phyloP scores from a whole-genome alignment of 2,329 filamentous ascomycete genomes.

The Neodidymelliopsis sp. region DNA sequence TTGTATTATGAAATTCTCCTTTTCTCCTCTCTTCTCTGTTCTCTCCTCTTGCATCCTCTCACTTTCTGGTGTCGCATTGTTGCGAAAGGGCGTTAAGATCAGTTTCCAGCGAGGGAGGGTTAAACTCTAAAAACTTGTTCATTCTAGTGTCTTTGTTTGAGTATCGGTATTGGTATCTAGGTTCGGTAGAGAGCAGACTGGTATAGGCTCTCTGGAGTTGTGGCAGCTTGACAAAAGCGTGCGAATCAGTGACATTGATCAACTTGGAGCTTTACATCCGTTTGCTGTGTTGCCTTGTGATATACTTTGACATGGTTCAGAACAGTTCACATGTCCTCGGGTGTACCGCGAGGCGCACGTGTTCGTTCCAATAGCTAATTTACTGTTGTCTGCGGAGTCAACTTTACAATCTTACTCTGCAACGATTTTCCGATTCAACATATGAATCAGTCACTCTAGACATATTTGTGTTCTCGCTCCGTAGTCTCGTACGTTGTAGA shows the following conservation, averaged over 20 bases:
- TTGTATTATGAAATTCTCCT: constrained; percentile 46
- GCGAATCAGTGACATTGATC: constrained; percentile 8
- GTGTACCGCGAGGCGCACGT: too few species aligned
- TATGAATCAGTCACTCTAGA: too few species aligned
- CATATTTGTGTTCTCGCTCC: background rate
- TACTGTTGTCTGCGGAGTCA: too few species aligned
- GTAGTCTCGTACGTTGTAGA: too few species aligned
- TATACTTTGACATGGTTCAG: too few species aligned
- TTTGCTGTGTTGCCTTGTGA: background rate
- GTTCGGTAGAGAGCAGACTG: background rate
- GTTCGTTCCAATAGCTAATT: too few species aligned
- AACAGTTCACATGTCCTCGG: too few species aligned
- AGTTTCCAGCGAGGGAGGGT: constrained; percentile 31
- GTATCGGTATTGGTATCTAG: constrained; percentile 13
- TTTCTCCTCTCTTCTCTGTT: constrained; percentile 25
- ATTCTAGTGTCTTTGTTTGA: constrained; percentile 13
- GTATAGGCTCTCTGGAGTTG: constrained; percentile 12
- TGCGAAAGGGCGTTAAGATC: constrained; percentile 35
- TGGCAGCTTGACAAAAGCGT: constrained; percentile 11
- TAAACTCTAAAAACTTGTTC: constrained; percentile 14
- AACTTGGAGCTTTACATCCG: background rate
- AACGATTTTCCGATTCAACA: too few species aligned
- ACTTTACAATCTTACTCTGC: too few species aligned
- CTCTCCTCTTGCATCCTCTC: constrained; percentile 44
- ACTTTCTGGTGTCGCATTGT: constrained; percentile 34